phyloP scores from a whole-genome alignment of 1,284 basidiomycete species.

The Neotropicomus parvogracilis region DNA sequence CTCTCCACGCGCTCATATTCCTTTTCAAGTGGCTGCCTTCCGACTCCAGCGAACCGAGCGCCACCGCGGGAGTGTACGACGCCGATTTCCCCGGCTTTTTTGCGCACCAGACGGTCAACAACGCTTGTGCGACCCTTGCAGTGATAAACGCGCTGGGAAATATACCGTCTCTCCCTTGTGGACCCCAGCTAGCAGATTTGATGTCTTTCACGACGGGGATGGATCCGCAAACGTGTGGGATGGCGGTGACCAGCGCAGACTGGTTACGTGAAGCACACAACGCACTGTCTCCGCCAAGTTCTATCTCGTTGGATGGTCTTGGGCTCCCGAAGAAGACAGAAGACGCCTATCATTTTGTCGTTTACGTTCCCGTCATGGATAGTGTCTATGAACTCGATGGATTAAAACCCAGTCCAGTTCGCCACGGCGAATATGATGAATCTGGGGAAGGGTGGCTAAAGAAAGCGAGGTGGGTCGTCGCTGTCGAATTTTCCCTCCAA shows the following conservation, averaged over 20 bases:
- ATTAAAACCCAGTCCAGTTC: conserved; percentile 72
- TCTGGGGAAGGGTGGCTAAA: conserved; percentile 76
- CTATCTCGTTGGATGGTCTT: conserved; percentile 75
- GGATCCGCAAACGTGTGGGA: conserved; percentile 82
- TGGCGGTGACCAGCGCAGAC: conserved; percentile 83
- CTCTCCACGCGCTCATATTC: conserved; percentile 85
- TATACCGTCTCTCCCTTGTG: conserved; percentile 66
- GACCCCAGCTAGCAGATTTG: conserved; percentile 71
- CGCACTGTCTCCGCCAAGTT: conserved; percentile 82
- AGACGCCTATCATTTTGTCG: conserved; percentile 92
- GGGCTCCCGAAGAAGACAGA: conserved; percentile 68
- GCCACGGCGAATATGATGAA: conserved; percentile 68
- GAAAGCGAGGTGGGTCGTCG: conserved; percentile 57
- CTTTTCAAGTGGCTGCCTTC: conserved; percentile 88
- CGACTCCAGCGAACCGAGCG: conserved; percentile 40
- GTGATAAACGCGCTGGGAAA: conserved; percentile 93
- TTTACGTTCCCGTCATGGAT: conserved; percentile 82
- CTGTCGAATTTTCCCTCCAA: neutral
- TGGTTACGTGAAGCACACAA: conserved; percentile 86
- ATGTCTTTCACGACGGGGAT: conserved; percentile 77
- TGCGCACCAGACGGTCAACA: conserved; percentile 90
- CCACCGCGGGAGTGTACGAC: conserved; percentile 61
- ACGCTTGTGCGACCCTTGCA: conserved; percentile 89
- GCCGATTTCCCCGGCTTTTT: conserved; percentile 81
- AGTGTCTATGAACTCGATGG: conserved; percentile 90